These are phyloP conservation scores for Populus euphratica DNA, from an alignment of 345 rosid species.

Conservation along the genomic window DNA sequence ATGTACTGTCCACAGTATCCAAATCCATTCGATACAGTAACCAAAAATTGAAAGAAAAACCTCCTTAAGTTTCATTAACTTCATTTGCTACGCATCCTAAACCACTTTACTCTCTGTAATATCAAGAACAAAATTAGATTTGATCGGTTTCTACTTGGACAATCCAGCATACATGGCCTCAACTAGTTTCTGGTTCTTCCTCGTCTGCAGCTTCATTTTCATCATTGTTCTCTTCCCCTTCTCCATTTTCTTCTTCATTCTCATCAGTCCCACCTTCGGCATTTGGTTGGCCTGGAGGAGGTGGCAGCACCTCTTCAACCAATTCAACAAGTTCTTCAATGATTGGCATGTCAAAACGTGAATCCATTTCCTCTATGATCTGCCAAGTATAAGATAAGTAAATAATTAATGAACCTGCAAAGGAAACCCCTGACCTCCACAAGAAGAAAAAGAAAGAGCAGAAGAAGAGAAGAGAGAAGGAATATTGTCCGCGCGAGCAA, in stretches of 20 bases:
- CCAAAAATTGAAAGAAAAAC: too few species aligned
- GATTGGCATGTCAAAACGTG: not conserved
- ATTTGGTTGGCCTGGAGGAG: not conserved
- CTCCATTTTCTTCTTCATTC: not conserved
- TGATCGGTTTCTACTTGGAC: not conserved
- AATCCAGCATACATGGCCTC: not conserved
- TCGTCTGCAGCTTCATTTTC: not conserved
- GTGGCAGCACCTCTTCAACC: conserved; percentile 9
- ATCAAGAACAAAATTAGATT: not conserved
- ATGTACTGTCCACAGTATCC: too few species aligned
- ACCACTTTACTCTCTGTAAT: not conserved
- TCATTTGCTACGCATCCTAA: not conserved
- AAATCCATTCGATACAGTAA: too few species aligned
- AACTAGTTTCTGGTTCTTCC: not conserved
- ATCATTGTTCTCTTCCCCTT: not conserved
- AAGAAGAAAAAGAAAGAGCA: not conserved
- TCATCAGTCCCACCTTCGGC: not conserved
- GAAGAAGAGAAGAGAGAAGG: not conserved
- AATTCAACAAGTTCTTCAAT: conserved; percentile 2
- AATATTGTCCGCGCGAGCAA: not conserved
- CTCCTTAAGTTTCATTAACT: too few species aligned
- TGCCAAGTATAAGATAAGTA: conserved; percentile 4
- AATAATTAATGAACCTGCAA: not conserved
- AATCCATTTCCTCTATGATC: conserved; percentile 6
- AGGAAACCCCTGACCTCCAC: not conserved